Evolutionary conservation across 2,329 filamentous ascomycete genomes (phyloP).

Genomic region (Knufia petricola): DNA sequence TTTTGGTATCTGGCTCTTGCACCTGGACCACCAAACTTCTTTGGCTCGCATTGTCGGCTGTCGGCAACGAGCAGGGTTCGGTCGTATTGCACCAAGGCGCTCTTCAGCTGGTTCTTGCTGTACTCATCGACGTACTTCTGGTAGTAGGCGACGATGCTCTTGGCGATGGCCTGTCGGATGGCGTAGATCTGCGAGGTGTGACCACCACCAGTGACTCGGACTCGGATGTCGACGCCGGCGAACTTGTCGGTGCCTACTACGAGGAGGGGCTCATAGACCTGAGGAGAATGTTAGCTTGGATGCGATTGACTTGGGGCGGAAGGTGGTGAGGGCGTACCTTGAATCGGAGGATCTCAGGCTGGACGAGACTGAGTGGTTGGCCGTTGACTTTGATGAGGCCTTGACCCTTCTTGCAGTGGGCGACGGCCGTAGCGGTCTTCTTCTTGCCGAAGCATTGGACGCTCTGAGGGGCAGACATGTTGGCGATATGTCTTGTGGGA

Average conservation of each 20-base stretch:
- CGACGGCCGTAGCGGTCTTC: conserved; percentile 78
- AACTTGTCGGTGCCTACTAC: conserved; percentile 97
- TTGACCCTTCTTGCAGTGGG: conserved; percentile 81
- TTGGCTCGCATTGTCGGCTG: conserved; percentile 98
- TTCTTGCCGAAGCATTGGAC: conserved; percentile 99
- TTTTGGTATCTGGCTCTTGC: conserved; percentile 97
- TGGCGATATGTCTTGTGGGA: conserved; percentile 29
- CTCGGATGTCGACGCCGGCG: conserved; percentile 90
- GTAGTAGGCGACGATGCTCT: conserved; percentile 97
- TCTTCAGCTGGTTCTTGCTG: conserved; percentile 99
- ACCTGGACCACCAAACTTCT: conserved; percentile 80
- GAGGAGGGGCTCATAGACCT: conserved; percentile 98
- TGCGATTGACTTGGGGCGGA: conserved; percentile 7
- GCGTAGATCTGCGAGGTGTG: conserved; percentile 97
- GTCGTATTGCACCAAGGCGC: conserved; percentile 91
- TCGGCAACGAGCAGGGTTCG: conserved; percentile 96
- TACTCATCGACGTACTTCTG: conserved; percentile 99
- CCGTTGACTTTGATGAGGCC: conserved; percentile 99
- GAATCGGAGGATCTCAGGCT: conserved; percentile 95
- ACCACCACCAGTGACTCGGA: conserved; percentile 92
- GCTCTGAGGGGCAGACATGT: conserved; percentile 68
- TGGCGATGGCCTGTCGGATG: conserved; percentile 97
- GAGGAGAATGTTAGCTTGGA: conserved; percentile 12
- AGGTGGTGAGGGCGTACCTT: conserved; percentile 55
- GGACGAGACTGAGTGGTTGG: conserved; percentile 83